Evolutionary conservation across 306 rosid species (phyloP), one percentile per base, ranked within the genome.

Genomic region (Herpetospermum pedunculosum): DNA sequence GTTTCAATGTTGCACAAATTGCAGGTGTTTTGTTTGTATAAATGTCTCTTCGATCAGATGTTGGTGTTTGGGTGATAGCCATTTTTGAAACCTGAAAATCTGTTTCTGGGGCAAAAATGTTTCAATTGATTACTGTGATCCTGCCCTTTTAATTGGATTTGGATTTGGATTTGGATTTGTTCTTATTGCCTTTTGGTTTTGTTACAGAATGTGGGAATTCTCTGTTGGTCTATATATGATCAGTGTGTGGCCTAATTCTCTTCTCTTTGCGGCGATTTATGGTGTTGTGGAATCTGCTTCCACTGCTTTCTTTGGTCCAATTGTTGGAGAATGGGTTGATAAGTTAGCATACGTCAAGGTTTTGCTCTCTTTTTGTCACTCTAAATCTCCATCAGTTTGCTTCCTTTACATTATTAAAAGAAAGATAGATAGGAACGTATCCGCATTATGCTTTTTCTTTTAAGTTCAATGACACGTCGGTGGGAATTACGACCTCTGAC

Each of bases 141-240:
- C 21, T 37, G 6, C 40, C 1, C 19, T 37, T 30, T 46, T 47
- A 47, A 1, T 70, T 25, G 23, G 60, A 34, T n/a, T 54, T 48
- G 29, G n/a, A 75, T 18, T n/a, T 69, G 35, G 43, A 52, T n/a
- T 46, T 48, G 29, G n/a, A 75, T 18, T 13, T 30, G 44, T 55
- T 71, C 43, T 25, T 32, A 6, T 29, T 38, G 62, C 28, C 2
- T 67, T 67, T 1, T 78, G 14, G 54, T 26, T 44, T 13, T 13
- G 41, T 40, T 75, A 74, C 85, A 93, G 98, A 80, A 91, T 89
- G 98, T 93, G 98, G 98, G 98, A 93, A 84, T 93, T 91, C 75
- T 93, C 98, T 29, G 97, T 93, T 76, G 96, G 96, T 65, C 82
- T 93, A 29, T 93, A 90, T 70, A 93, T 91, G 98, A 91, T 93